Conservation (phyloP, 2,329 filamentous ascomycete species). For the Alternaria burnsii region DNA sequence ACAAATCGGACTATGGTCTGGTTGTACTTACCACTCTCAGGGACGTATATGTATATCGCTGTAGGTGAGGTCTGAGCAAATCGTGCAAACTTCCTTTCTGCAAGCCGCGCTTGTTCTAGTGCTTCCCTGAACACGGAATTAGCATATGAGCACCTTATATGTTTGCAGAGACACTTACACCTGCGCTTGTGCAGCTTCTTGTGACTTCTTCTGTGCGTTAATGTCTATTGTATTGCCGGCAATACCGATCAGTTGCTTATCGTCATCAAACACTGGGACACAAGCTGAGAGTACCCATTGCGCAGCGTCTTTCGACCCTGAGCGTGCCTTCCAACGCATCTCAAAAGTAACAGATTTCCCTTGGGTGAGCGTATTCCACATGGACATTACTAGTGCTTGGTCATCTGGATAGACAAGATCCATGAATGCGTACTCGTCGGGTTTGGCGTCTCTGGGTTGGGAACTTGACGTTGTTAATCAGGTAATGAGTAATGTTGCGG, state of each 20-base stretch:
- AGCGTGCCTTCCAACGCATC: constrained; percentile 44
- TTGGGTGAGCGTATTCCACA: constrained; percentile 40
- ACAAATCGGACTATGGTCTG: background rate
- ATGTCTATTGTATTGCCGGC: constrained; percentile 46
- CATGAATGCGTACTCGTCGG: constrained; percentile 42
- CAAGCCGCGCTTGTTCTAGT: constrained; percentile 33
- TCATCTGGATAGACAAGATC: constrained; percentile 42
- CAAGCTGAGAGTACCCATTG: constrained; percentile 44
- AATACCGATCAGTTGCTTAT: constrained; percentile 37
- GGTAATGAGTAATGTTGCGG: background rate
- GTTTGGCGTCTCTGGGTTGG: constrained; percentile 29
- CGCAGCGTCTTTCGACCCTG: constrained; percentile 20
- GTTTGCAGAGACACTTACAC: constrained; percentile 1
- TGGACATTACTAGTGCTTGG: constrained; percentile 34
- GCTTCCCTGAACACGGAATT: constrained; percentile 20
- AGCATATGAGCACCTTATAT: background rate
- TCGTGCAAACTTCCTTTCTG: constrained; percentile 38
- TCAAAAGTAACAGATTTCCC: constrained; percentile 44
- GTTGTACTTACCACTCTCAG: constrained; percentile 23
- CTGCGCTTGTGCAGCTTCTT: constrained; percentile 30
- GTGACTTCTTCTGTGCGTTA: constrained; percentile 41
- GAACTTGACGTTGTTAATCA: constrained; percentile 22
- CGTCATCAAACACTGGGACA: constrained; percentile 41
- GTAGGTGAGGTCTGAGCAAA: constrained; percentile 38
- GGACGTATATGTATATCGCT: constrained; percentile 38